phyloP scores from a whole-genome alignment of 176 grass and related monocot genomes.

The Musa schizocarpa region DNA sequence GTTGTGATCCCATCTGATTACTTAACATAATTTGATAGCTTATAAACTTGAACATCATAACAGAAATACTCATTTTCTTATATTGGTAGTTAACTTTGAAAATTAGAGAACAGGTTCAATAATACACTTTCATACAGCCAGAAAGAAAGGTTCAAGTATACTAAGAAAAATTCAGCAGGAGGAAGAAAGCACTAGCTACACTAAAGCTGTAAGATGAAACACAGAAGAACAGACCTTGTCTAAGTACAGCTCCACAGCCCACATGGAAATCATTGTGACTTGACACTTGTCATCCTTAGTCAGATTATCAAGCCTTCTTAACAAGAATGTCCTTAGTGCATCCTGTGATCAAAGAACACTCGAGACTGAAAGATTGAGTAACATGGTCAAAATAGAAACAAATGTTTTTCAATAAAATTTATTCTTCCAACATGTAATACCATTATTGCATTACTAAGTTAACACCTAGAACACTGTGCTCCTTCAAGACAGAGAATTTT shows the following conservation, averaged over 20 bases:
- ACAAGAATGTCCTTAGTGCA: slow-evolving; percentile 83
- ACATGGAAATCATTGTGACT: slow-evolving; percentile 97
- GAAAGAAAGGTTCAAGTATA: too few relatives aligned
- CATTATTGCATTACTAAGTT: neutral
- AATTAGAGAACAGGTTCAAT: neutral
- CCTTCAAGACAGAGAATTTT: too few relatives aligned
- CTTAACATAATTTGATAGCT: neutral
- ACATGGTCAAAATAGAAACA: neutral
- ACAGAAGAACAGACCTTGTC: slow-evolving; percentile 61
- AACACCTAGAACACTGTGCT: too few relatives aligned
- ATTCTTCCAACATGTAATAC: neutral
- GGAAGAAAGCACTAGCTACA: slow-evolving; percentile 3
- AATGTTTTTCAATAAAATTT: neutral
- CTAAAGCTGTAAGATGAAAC: slow-evolving; percentile 13
- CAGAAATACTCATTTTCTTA: neutral
- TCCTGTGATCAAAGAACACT: slow-evolving; percentile 42
- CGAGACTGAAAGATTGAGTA: slow-evolving; percentile 6
- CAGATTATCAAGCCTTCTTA: slow-evolving; percentile 78
- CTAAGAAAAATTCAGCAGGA: too few relatives aligned
- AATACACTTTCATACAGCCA: slow-evolving; percentile 1
- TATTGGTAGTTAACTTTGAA: neutral
- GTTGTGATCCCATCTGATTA: neutral
- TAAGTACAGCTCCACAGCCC: slow-evolving; percentile 90
- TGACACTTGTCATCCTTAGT: slow-evolving; percentile 92
- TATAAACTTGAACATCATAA: neutral